Evolutionary conservation across 176 grass and related monocot genomes (phyloP), one percentile per base, ranked within the genome.

Genomic region (Carex scoparia): DNA sequence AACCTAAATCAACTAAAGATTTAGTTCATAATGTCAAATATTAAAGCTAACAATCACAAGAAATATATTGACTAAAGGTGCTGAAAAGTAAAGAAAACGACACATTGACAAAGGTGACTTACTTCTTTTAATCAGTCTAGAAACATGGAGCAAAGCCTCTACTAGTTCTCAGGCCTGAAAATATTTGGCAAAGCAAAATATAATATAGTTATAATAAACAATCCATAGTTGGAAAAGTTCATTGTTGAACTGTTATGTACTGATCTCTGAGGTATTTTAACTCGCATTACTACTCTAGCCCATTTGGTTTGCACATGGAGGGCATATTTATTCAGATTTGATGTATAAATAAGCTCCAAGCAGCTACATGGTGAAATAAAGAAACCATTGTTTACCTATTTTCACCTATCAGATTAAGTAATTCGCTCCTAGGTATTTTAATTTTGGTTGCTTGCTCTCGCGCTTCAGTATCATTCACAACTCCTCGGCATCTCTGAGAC

Each of bases 391-490:
- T 63, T 88, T 60, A 99, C 87, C 90, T 81, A 90, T 86, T 89
- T 55, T 94, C 79, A 61, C 85, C 79, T 87, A 84, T 88, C 87
- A 81, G 87, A 56, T 84, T 84, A 88, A 87, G 85, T 74, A 99
- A 86, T 86, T 94, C 93, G 78, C 93, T 84, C 86, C 79, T 91
- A 42, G 82, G 81, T 59, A 99, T 88, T 65, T 88, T 93, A 90
- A 99, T 84, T 88, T 94, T 95, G 60, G 91, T 72, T 69, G 81
- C 73, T 69, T 92, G 91, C 30, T 84, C 84, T 81, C 94, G 89
- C 71, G 96, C 74, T 90, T 99, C 96, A 65, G 89, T 85, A 75
- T 99, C 96, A 91, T 99, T 99, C 86, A 99, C 96, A 66, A 99
- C 88, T 75, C 96, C 91, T 63, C 93, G 91, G 53, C 96, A 99